Evolutionary conservation across 1,284 basidiomycete genomes (phyloP).

Genomic region (Pseudozyma sp.): DNA sequence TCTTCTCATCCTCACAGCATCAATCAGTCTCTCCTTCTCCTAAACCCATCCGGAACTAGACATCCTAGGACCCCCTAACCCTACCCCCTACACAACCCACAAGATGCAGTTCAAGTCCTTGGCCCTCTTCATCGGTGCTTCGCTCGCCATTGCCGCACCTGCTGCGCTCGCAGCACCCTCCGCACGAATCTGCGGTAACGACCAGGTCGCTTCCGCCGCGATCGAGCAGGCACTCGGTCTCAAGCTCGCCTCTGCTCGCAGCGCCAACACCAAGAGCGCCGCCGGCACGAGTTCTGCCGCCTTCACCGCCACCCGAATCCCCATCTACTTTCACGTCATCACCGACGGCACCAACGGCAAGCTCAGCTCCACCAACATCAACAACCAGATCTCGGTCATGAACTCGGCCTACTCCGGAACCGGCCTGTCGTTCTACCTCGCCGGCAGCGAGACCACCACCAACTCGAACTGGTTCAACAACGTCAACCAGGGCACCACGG

Average conservation of each 20-base stretch:
- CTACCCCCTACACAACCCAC: background rate
- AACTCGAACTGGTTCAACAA: slow-evolving; percentile 74
- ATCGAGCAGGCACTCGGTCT: slow-evolving; percentile 24
- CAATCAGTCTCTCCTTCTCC: background rate
- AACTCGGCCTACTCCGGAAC: slow-evolving; percentile 71
- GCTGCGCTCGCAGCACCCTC: slow-evolving; percentile 22
- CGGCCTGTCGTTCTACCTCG: slow-evolving; percentile 72
- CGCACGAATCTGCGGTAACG: slow-evolving; percentile 19
- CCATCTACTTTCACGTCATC: slow-evolving; percentile 52
- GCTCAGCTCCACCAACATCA: slow-evolving; percentile 30
- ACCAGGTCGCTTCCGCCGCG: slow-evolving; percentile 13
- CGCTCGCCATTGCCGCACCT: slow-evolving; percentile 19
- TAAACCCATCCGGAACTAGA: background rate
- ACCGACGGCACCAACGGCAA: slow-evolving; percentile 46
- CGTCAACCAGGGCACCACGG: slow-evolving; percentile 70
- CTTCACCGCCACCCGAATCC: slow-evolving; percentile 30
- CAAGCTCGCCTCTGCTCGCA: slow-evolving; percentile 12
- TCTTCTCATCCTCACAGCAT: background rate
- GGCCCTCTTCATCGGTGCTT: slow-evolving; percentile 20
- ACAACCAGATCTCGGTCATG: slow-evolving; percentile 72
- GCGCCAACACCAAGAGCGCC: background rate
- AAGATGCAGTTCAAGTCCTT: slow-evolving; percentile 40
- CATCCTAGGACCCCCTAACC: background rate
- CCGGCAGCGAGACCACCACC: slow-evolving; percentile 66
- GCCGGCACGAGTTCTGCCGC: slow-evolving; percentile 1